Percentiles rank a stretch among this genome's conserved stretches.
These are phyloP conservation scores for Penstemon eatonii DNA, from an alignment of 257 asterid genomes.

Conservation along the genomic window DNA sequence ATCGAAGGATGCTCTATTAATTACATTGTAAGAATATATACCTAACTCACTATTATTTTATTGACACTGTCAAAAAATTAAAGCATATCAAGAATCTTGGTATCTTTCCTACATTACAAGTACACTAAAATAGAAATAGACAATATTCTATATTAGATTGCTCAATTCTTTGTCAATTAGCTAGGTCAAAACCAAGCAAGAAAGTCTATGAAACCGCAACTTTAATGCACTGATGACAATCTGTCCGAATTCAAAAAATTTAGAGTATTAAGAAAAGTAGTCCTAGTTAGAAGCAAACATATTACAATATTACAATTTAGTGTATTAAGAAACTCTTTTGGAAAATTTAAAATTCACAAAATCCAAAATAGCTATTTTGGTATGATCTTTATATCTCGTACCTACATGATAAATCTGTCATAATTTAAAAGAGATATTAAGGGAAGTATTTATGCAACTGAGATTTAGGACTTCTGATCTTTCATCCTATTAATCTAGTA, in stretches of 20 bases:
- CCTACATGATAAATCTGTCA: no score
- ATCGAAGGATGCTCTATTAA: not conserved
- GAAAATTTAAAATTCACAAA: slow-evolving; percentile 12
- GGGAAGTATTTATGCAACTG: no score
- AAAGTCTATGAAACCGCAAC: slow-evolving; percentile 35
- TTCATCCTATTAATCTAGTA: no score
- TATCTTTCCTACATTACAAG: slow-evolving; percentile 32
- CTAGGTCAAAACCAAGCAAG: slow-evolving; percentile 44
- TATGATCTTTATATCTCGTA: no score
- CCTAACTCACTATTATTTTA: not conserved
- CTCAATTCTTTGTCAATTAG: slow-evolving; percentile 28
- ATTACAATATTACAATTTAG: no score
- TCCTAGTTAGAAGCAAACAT: no score
- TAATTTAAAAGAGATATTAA: no score
- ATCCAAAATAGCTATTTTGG: not conserved
- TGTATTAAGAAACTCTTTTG: slow-evolving; percentile 18
- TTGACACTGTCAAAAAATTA: not conserved
- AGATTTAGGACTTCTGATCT: no score
- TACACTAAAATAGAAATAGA: slow-evolving; percentile 25
- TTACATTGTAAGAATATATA: not conserved
- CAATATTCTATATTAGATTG: not conserved
- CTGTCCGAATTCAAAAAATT: slow-evolving; percentile 24
- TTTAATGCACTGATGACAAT: slow-evolving; percentile 44
- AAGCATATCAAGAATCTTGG: slow-evolving; percentile 29
- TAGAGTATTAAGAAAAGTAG: not conserved